phyloP scores from a whole-genome alignment of 495 filamentous ascomycete species.

The Neurospora sp. region DNA sequence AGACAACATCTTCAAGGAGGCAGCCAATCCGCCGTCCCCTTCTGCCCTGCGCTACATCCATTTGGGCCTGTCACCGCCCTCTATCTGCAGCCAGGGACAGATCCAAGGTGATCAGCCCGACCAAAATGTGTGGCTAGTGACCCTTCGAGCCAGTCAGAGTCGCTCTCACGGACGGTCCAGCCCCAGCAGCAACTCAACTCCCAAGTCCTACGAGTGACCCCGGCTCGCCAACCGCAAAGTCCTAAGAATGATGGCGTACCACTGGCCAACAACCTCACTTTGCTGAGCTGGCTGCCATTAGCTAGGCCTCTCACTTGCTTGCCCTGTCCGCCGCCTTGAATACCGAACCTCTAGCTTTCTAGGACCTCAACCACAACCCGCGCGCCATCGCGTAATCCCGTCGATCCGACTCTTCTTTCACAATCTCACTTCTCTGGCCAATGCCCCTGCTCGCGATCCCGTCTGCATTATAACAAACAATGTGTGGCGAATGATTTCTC shows the following conservation, averaged over 20 bases:
- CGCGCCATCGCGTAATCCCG: neutral
- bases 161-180: neutral
- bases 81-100: neutral
- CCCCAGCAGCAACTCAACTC: neutral
- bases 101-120: neutral
- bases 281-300: neutral
- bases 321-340: neutral
- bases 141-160: neutral
- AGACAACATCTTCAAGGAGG: neutral
- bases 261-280: neutral
- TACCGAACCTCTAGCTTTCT: neutral
- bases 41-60: neutral
- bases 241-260: neutral
- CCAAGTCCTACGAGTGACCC: neutral
- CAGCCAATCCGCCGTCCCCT: neutral
- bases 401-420: neutral
- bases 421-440: neutral
- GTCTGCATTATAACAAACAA: slow-evolving; percentile 22
- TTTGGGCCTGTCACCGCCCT: neutral
- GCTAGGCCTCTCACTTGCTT: neutral
- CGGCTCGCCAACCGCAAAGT: neutral
- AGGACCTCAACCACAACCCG: neutral
- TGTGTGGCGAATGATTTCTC: slow-evolving; percentile 24
- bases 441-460: neutral
- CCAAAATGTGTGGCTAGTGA: neutral